Conservation (phyloP, 768 basidiomycete genomes). For the Mycena chlorophos region DNA sequence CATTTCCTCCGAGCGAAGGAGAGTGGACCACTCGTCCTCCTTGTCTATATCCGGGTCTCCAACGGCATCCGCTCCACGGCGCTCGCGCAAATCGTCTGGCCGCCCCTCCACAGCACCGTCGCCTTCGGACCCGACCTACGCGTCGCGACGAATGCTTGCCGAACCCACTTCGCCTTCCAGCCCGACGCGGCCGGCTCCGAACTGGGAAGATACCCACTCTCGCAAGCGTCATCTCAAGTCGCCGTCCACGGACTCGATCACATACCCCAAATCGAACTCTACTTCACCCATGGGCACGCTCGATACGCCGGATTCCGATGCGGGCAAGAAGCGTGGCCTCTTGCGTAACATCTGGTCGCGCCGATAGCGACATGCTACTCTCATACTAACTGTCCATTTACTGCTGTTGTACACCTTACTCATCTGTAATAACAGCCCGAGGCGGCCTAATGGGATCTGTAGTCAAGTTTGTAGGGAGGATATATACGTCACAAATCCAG, state of each 20-base stretch:
- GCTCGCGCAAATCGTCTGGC: slow-evolving; percentile 26
- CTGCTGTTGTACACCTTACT: slow-evolving; percentile 6
- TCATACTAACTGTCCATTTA: neutral
- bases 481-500: slow-evolving; percentile 25
- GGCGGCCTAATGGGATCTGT: too few species aligned
- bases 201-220: slow-evolving; percentile 25
- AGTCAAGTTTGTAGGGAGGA: slow-evolving; percentile 6
- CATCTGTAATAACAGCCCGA: slow-evolving; percentile 8
- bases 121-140: slow-evolving; percentile 27
- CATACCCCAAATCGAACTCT: slow-evolving; percentile 27
- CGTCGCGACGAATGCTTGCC: slow-evolving; percentile 28
- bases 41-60: slow-evolving; percentile 14
- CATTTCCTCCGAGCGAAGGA: slow-evolving; percentile 32
- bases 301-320: slow-evolving; percentile 40
- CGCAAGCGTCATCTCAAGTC: slow-evolving; percentile 47
- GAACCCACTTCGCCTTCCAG: slow-evolving; percentile 23
- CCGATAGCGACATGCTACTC: slow-evolving; percentile 28
- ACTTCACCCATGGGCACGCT: slow-evolving; percentile 23
- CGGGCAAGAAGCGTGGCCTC: slow-evolving; percentile 42
- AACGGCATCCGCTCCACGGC: slow-evolving; percentile 6
- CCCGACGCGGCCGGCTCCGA: slow-evolving; percentile 26
- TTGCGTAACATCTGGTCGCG: slow-evolving; percentile 47
- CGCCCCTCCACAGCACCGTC: slow-evolving; percentile 55
- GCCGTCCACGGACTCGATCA: slow-evolving; percentile 56
- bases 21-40: slow-evolving; percentile 19